A percentile compares a stretch with the other conserved stretches of the same genome.
These are phyloP conservation scores for Globisporangium barbulae DNA, from an alignment of 352 stramenopile species.

Conservation along the genomic window DNA sequence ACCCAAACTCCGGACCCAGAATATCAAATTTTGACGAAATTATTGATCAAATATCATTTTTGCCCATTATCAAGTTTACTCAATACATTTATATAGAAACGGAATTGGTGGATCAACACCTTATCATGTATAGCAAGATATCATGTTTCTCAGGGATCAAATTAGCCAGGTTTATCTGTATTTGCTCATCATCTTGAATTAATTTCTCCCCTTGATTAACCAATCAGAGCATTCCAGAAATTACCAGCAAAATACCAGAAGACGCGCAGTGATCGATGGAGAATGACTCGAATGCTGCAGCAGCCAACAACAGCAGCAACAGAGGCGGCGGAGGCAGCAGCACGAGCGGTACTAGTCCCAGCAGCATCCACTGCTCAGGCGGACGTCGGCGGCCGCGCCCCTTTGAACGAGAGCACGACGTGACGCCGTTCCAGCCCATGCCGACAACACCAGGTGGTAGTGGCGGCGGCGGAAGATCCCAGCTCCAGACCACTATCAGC, in stretches of 20 bases:
- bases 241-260: no score
- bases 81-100: constrained; percentile 1
- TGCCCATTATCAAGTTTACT: constrained; percentile 4
- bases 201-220: no score
- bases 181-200: neutral
- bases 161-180: constrained; percentile 5
- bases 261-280: neutral
- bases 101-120: neutral
- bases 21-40: constrained; percentile 3
- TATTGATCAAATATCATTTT: constrained; percentile 6
- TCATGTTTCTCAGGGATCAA: constrained; percentile 3
- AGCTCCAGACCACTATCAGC: neutral
- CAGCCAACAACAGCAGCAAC: neutral
- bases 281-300: neutral
- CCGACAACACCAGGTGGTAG: neutral
- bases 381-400: neutral
- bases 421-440: neutral
- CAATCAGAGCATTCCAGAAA: no score
- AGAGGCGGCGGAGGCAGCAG: neutral
- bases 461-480: neutral
- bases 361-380: neutral
- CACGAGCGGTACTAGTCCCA: neutral
- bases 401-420: neutral
- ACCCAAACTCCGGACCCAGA: neutral
- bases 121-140: constrained; percentile 1